Base-by-base conservation (phyloP, 768 basidiomycete species). In the Russula ochroleuca region DNA sequence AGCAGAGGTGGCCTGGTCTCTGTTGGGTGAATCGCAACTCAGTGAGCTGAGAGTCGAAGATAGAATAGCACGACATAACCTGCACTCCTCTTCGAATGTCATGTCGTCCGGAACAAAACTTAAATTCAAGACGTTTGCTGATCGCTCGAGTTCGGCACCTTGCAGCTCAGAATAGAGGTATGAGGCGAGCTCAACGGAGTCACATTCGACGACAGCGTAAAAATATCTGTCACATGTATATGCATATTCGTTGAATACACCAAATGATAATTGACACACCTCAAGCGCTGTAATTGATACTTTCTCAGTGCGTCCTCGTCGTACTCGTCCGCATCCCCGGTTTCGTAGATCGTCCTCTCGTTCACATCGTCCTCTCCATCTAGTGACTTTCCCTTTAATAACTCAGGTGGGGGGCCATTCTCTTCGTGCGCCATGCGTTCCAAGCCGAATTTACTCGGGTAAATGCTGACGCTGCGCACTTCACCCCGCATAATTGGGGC, bases 121-220 rank as follows among this genome's bases (percentile, higher is more conserved):
- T 38, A 99, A 76, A 72, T 99, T 92, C 64, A 99, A 88, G 8
- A 98, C 83, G 72, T 99, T 99, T 3, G 97, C 96, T 1, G 96
- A 97, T 35, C 94, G 86, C 74, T 98, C 97, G 17, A 98, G 83
- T 73, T 99, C 97, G 2, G 96, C 92, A 17, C 94, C 94, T 68
- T 98, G 91, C 28, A 98, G 81, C 72, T 98, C 94, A 37, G 80
- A 75, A 71, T 88, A 90, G 35, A 95, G 84, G 71, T 94, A 87
- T 2, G 82, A 78, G 10, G 95, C 92, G 5, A 94, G 81, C 38
- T 85, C 81, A 11, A 83, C 78, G 1, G 87, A 81, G 70, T 95
- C 90, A 75, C 93, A 98, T 57, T 91, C 90, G 2, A 93, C 86
- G 59, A 99, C 82, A 15, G 96, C 96, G 75, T 98, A 99, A 72